Percentiles rank a stretch among this genome's conserved stretches.
These are phyloP conservation scores for Oligophagozyma castellii DNA, from an alignment of 1,139 yeast species.

Conservation along the genomic window DNA sequence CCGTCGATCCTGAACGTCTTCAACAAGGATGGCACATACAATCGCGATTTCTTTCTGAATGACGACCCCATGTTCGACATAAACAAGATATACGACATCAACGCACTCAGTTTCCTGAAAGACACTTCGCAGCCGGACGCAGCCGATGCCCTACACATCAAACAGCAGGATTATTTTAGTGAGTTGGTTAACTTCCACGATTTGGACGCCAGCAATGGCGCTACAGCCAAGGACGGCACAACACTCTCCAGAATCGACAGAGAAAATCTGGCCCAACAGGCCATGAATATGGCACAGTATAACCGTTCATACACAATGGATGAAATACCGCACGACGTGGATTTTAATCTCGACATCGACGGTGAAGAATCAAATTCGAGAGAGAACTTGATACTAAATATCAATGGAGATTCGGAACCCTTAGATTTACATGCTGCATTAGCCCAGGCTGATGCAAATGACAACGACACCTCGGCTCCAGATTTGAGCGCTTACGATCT, in stretches of 20 bases:
- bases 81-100: constrained; percentile 8
- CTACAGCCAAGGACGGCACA: constrained; percentile 6
- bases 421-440: neutral
- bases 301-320: constrained; percentile 4
- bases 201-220: too few species aligned
- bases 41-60: neutral
- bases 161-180: constrained; percentile 17
- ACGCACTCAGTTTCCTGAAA: constrained; percentile 6
- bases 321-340: constrained; percentile 16
- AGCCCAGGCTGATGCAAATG: too few species aligned
- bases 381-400: neutral
- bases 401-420: neutral
- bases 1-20: neutral
- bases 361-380: constrained; percentile 6
- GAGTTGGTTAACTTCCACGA: constrained; percentile 13
- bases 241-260: neutral
- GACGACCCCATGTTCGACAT: constrained; percentile 5
- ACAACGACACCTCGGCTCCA: neutral
- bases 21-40: neutral
- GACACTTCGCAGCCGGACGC: constrained; percentile 1
- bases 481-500: neutral
- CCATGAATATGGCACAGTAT: constrained; percentile 2
- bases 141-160: constrained; percentile 9
- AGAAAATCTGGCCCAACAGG: constrained; percentile 3
- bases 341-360: constrained; percentile 18